Evolutionary conservation across 2,329 filamentous ascomycete species (phyloP), one percentile per base, ranked within the genome.

Genomic region (Pyrenophora graminea): DNA sequence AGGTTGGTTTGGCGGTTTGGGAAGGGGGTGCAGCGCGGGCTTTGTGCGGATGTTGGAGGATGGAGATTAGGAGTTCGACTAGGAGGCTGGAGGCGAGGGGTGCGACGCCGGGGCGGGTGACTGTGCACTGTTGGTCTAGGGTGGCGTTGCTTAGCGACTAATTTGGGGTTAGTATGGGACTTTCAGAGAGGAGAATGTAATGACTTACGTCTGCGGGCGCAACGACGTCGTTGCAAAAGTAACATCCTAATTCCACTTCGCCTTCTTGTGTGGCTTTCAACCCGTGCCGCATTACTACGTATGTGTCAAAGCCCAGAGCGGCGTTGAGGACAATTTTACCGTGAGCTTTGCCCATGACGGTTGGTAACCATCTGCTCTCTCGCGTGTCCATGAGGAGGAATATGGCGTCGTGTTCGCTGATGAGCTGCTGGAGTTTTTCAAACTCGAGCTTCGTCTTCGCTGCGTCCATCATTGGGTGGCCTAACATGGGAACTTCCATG

Each of bases 171-270:
- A 18, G 37, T 25, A 25, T 25, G 23, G 8, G 8, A 8, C 0
- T 25, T 25, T 25, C 6, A 25, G 8, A 9, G 23, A 9, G 8
- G 6, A 13, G 3, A 10, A 48, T 37, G 45, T 51, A 54, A 53
- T 18, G 3, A 82, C 88, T 85, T 78, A 96, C 92, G 77, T 97
- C 91, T 56, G 88, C 88, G 18, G 94, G 94, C 6, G 93, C 90
- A 42, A 97, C 93, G 21, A 99, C 93, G 71, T 99, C 94, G 66
- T 96, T 97, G 76, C 94, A 99, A 74, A 97, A 99, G 72, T 99
- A 99, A 75, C 94, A 99, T 8, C 94, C 94, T 21, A 97, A 80
- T 21, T 90, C 85, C 44, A 85, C 78, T 46, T 84, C 79, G n/a
- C 58, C 80, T 9, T 82, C 58, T n/a, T 59, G 54, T 0, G 62